These are phyloP conservation scores for Monosporascus ibericus DNA, from an alignment of 2,329 filamentous ascomycete species.

Conservation along the genomic window DNA sequence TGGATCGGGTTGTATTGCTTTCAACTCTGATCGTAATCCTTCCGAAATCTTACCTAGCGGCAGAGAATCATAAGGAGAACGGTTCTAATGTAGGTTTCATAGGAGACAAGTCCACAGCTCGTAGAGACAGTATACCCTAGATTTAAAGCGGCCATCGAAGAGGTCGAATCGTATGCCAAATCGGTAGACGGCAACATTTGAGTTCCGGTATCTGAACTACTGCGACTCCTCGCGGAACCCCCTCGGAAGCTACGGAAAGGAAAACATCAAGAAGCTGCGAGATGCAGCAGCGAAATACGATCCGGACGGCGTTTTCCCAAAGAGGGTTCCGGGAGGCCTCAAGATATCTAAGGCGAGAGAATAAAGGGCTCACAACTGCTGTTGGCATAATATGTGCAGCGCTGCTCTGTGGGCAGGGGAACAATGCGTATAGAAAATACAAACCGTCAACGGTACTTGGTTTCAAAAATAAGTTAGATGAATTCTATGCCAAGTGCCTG, in stretches of 20 bases:
- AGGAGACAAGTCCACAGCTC: not conserved
- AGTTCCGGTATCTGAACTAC: slow-evolving; percentile 1
- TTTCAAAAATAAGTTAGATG: too few species aligned
- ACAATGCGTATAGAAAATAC: too few species aligned
- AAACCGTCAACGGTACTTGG: too few species aligned
- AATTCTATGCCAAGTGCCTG: too few species aligned
- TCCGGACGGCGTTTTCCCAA: not conserved
- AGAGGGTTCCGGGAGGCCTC: not conserved
- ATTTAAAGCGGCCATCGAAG: not conserved
- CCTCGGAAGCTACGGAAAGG: slow-evolving; percentile 1
- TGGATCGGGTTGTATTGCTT: too few species aligned
- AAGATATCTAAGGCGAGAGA: not conserved
- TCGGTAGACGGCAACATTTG: not conserved
- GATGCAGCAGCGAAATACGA: slow-evolving; percentile 1
- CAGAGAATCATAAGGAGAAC: not conserved
- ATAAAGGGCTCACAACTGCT: too few species aligned
- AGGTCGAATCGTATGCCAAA: not conserved
- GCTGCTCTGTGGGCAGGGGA: too few species aligned
- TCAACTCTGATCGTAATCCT: too few species aligned
- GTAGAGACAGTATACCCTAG: not conserved
- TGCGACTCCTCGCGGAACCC: not conserved
- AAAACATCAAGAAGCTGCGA: not conserved
- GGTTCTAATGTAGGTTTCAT: not conserved
- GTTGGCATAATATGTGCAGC: too few species aligned
- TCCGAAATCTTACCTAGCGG: too few species aligned